Evolutionary conservation across 2,329 filamentous ascomycete genomes (phyloP), one percentile per base, ranked within the genome.

Genomic region (Pseudogymnoascus sp.): DNA sequence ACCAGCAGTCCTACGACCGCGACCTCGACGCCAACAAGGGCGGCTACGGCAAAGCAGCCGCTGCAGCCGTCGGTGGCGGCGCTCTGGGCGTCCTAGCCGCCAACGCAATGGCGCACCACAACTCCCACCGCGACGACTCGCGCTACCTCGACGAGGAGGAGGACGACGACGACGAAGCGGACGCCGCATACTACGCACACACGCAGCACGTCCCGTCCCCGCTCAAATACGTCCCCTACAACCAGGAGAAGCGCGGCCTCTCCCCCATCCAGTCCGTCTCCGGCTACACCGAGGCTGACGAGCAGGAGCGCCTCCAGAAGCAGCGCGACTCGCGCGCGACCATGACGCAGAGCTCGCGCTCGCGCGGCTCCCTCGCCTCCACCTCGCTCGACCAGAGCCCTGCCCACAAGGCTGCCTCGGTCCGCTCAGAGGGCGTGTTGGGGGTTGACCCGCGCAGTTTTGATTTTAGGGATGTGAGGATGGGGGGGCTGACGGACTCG

Each of bases 231-330:
- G 80, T 87, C n/a, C 84, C 87, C 1, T 87, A 90, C 67, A 83
- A 87, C 69, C 82, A 85, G 10, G 85, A 88, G 68, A 82, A 85
- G 62, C 87, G 90, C 44, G 88, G 87, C 10, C 77, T 96, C 60
- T 97, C 93, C 72, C 93, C 93, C 0, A 93, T 96, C 65, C 93
- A 95, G 69, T 97, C 93, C 70, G 90, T 96, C 15, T 93, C 91
- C 10, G 95, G 93, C 66, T 93, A 92, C 70, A 88, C 85, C 3
- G 87, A 92, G 70, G 85, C 86, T 57, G 85, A 85, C 62, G 87
- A 80, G 69, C 82, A 87, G 66, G 77, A 78, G 33, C 28, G 53
- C 1, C 53, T 35, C 28, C 80, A 81, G 35, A 76, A 77, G 31
- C 83, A 83, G 69, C 83, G 83, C 60, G 82, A 87, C 64, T 84